These are phyloP conservation scores for Cucumis melo DNA, from an alignment of 306 rosid genomes.

Conservation along the genomic window DNA sequence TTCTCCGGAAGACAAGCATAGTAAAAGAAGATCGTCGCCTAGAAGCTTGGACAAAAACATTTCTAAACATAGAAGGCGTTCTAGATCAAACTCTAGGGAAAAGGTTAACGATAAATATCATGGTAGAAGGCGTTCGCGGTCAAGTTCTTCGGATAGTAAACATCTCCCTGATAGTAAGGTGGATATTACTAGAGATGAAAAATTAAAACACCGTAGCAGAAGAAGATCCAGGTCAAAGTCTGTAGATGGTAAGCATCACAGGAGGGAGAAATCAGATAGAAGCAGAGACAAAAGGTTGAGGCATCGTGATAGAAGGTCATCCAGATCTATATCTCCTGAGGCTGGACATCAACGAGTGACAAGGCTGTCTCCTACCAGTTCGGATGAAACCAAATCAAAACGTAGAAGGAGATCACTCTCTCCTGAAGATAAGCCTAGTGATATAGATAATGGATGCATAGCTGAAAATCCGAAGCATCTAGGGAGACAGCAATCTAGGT, in stretches of 20 bases:
- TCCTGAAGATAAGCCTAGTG: constrained; percentile 33
- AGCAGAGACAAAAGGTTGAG: constrained; percentile 45
- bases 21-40: constrained; percentile 40
- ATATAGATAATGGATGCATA: constrained; percentile 30
- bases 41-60: constrained; percentile 45
- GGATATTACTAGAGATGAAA: constrained; percentile 28
- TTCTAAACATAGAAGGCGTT: constrained; percentile 46
- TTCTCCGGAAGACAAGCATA: constrained; percentile 50
- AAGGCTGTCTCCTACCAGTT: constrained; percentile 27
- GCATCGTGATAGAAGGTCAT: constrained; percentile 61
- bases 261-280: constrained; percentile 38
- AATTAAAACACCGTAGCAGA: constrained; percentile 33
- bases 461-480: constrained; percentile 34
- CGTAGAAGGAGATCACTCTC: constrained; percentile 45
- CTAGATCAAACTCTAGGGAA: constrained; percentile 60
- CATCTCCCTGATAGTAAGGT: constrained; percentile 29
- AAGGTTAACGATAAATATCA: constrained; percentile 30
- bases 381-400: constrained; percentile 25
- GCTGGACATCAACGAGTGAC: constrained; percentile 29
- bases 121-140: constrained; percentile 62
- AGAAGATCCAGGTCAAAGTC: constrained; percentile 56
- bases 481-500: constrained; percentile 33
- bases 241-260: constrained; percentile 29
- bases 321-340: constrained; percentile 56
- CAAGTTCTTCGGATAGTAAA: constrained; percentile 54